These are phyloP conservation scores for Termitomyces sp. DNA, from an alignment of 768 basidiomycete genomes.

Conservation along the genomic window DNA sequence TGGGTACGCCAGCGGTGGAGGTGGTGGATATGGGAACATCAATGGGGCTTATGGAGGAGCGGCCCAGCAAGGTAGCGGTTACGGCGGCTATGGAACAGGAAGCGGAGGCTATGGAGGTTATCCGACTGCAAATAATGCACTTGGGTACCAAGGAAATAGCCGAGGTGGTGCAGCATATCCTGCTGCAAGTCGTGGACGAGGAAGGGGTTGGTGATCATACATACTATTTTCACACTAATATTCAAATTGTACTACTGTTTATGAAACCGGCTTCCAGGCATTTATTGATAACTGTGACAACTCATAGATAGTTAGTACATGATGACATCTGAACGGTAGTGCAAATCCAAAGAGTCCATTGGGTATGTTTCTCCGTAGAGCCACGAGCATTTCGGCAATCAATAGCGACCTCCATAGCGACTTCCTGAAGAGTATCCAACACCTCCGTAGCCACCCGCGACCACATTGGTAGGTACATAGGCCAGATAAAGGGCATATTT, in stretches of 20 bases:
- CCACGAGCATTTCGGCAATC: neutral
- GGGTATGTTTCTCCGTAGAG: neutral
- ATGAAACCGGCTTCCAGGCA: neutral
- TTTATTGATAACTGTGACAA: neutral
- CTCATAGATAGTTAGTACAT: neutral
- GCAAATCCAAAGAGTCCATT: neutral
- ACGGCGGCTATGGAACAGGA: conserved; percentile 21
- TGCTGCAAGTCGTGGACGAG: conserved; percentile 37
- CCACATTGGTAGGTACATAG: conserved; percentile 32
- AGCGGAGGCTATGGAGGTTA: conserved; percentile 26
- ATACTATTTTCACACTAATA: neutral
- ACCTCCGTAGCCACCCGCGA: conserved; percentile 18
- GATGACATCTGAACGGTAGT: neutral
- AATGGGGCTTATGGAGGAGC: conserved; percentile 29
- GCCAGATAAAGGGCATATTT: conserved; percentile 60
- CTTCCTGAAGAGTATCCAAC: conserved; percentile 13
- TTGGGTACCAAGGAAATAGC: conserved; percentile 20
- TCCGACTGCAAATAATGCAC: conserved; percentile 28
- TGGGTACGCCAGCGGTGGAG: conserved; percentile 12
- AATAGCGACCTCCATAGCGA: conserved; percentile 13
- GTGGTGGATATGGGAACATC: conserved; percentile 15
- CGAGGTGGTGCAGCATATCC: conserved; percentile 25
- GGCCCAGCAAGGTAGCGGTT: conserved; percentile 30
- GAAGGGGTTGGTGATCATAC: conserved; percentile 10
- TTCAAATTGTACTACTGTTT: neutral